Evolutionary conservation across 2,329 filamentous ascomycete species (phyloP), one percentile per base, ranked within the genome.

Genomic region (Coccinonectria pachysandricola): DNA sequence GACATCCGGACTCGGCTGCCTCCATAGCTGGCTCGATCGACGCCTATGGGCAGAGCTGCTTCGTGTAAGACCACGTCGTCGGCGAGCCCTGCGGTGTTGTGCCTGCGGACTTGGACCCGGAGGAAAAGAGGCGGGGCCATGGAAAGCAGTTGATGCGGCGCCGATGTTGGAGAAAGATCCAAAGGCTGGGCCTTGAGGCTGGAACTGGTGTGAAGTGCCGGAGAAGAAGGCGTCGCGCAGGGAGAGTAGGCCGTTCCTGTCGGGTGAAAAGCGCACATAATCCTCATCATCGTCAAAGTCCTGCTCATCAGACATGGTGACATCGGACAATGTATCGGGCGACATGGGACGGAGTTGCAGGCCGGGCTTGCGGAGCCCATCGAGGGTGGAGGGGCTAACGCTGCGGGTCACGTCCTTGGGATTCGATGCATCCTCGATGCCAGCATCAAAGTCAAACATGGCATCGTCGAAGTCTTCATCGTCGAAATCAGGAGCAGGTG

Each of bases 1-100:
- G 4, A 74, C 69, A 27, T 72, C 68, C 0, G 68, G 68, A 41
- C 68, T 73, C 6, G 69, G 69, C 49, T 70, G 62, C 19, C 68
- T 56, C 69, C 69, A 74, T 2, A 69, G 40, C 24, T 54, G 53
- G 11, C 48, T 41, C 7, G 64, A 60, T 21, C 60, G 55, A 33
- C 42, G 56, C 17, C 47, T 50, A n/a, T n/a, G n/a, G 24, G 42
- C 39, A 14, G 52, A 47, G 21, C 43, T 32, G 28, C 43, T 50
- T 8, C 46, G 32, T 18, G 46, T 32, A 37, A 48, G 39, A 12
- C 43, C 40, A 12, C 44, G 40, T 3, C 50, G 40, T 21, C 48
- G 52, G 24, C 53, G 46, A 19, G 42, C 37, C 15, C 44, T 34
- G n/a, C 48, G 36, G 13, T 54, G 51, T 8, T 46, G 49, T 18